These are phyloP conservation scores for Schrenkiella parvula DNA, from an alignment of 345 rosid species.

Conservation along the genomic window DNA sequence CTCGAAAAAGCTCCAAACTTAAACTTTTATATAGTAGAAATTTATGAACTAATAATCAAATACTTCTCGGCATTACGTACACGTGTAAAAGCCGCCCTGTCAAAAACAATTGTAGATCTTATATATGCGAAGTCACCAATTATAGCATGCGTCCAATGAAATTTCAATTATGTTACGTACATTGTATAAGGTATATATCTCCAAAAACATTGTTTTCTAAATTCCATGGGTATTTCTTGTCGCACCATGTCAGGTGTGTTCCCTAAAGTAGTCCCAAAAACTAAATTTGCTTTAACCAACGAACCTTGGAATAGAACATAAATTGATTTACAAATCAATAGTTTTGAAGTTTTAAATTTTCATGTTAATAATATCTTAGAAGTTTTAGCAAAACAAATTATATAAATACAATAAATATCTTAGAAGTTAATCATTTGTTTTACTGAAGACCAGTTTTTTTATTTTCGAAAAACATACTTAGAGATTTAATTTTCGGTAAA, in stretches of 20 bases:
- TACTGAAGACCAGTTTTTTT: too few species aligned
- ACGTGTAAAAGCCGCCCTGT: too few species aligned
- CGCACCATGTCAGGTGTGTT: slow-evolving; percentile 9
- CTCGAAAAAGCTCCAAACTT: too few species aligned
- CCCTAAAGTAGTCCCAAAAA: not conserved
- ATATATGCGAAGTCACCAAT: not conserved
- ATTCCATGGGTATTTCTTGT: not conserved
- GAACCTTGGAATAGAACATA: not conserved
- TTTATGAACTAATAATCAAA: too few species aligned
- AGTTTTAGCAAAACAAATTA: too few species aligned
- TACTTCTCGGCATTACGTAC: too few species aligned
- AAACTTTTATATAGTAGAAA: too few species aligned
- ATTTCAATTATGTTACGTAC: slow-evolving; percentile 13
- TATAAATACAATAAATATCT: too few species aligned
- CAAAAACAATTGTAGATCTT: not conserved
- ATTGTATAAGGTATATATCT: slow-evolving; percentile 11
- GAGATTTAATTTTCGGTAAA: too few species aligned
- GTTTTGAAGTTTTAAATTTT: not conserved
- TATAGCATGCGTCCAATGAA: slow-evolving; percentile 13
- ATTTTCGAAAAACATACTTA: too few species aligned
- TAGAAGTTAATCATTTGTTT: too few species aligned
- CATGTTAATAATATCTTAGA: too few species aligned
- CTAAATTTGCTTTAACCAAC: not conserved
- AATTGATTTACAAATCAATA: not conserved
- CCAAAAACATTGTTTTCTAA: not conserved